Base-by-base conservation (phyloP, 1,284 basidiomycete species). In the Pseudozyma sp. region DNA sequence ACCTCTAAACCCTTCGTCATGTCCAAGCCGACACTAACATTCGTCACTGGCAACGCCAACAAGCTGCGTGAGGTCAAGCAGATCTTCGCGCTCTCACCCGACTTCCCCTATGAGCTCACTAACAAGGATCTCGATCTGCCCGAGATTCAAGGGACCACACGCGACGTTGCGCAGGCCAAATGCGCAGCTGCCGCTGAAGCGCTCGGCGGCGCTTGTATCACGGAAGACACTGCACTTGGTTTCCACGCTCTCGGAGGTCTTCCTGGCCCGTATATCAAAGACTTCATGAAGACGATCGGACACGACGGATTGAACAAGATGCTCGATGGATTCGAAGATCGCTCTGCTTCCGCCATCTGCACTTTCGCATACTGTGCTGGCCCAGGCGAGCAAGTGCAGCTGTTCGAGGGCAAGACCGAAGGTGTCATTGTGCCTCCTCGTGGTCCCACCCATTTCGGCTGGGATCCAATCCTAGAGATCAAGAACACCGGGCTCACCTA, bases 201-300 rank as follows among this genome's bases (percentile, higher is more conserved):
- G 51, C 57, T 94, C 35, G 89, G 90, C 11, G 90, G 91, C 0
- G 91, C 95, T 5, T 96, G 94, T 81, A 94, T 99, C 71, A 98
- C 94, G 0, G 96, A 99, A 67, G 97, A 99, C 84, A 98, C 96
- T 0, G 94, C 96, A 0, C 89, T 99, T 5, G 93, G 91, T 80
- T 98, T 94, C 82, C 89, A 91, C 74, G 94, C 95, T 0, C 87
- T 98, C 37, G 89, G 90, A 42, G 95, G 94, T 0, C 89, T 99
- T 7, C 96, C 96, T 2, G 97, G 96, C 0, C 94, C 95, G 0
- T 99, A 97, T 86, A 97, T 99, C 88, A 99, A 99, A 82, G 88
- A 94, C 80, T 81, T 79, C 48, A 58, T 78, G 58, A 68, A 66
- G 48, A 66, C 59, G 7, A 48, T 81, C 42, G 79, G 76, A 11